Evolutionary conservation across 2,329 filamentous ascomycete genomes (phyloP), one percentile per base, ranked within the genome.

Genomic region (Hypoxylon sp.): DNA sequence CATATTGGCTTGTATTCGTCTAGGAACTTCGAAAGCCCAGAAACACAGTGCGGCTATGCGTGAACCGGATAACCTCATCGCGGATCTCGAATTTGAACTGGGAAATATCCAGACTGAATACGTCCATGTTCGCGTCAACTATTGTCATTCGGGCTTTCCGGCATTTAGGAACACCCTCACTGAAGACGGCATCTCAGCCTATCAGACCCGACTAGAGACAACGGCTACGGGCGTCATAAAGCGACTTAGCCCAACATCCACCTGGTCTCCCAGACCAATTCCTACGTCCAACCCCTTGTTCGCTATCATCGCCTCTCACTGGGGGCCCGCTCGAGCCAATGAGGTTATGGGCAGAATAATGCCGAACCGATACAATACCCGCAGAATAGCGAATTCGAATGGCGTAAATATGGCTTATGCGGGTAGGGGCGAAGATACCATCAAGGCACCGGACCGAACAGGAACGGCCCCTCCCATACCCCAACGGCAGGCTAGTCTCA

Each of bases 21-120:
- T 86, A 10, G 72, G 77, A 45, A 60, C 69, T 7, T 41, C 43
- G n/a, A 62, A 60, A 30, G 62, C 21, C 52, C 59, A 65, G 45
- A 48, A 43, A 7, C 41, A 59, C 4, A 60, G 58, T 13, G 60
- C 64, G 7, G 77, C 82, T 57, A 78, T 78, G 32, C 79, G 82
- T 50, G 82, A 79, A 41, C 84, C 87, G 0, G 86, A 89, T 11
- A 81, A 86, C 43, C 78, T 90, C 32, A 87, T 91, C 14, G 82
- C 86, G 23, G 86, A 89, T 62, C 79, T 90, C 10, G 86, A 90
- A 72, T 78, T 80, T 30, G 83, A 89, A 60, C 82, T 90, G 2
- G 86, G 87, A 30, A 80, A 82, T 57, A 79, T 79, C 2, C 76
- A 76, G 19, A 81, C 80, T 14, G 80, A 83, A 34, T 90, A 87